phyloP scores from a whole-genome alignment of 345 rosid species.

The Salix caprea region DNA sequence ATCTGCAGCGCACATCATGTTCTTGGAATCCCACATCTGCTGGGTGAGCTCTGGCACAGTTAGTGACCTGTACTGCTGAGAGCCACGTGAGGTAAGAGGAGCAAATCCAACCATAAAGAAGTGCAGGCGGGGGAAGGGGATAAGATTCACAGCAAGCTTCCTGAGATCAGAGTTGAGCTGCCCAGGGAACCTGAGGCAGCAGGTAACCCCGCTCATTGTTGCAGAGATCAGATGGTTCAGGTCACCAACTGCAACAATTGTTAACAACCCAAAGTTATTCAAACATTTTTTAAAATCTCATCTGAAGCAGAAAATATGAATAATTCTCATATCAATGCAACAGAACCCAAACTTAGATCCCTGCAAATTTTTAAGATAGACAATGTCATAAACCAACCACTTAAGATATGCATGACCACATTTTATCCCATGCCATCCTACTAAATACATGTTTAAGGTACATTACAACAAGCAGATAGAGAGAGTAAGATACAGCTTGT shows the following conservation, averaged over 20 bases:
- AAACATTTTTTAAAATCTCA: background rate
- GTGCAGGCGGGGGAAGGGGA: slow-evolving; percentile 19
- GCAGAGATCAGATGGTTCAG: slow-evolving; percentile 26
- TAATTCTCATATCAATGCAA: background rate
- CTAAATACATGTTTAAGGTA: background rate
- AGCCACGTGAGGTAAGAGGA: slow-evolving; percentile 21
- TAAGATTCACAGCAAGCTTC: slow-evolving; percentile 26
- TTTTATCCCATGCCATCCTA: background rate
- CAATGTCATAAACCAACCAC: background rate
- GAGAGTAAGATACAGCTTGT: background rate
- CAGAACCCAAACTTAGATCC: background rate
- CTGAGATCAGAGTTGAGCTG: slow-evolving; percentile 24
- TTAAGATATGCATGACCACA: background rate
- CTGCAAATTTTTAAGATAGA: background rate
- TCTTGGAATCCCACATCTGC: slow-evolving; percentile 26
- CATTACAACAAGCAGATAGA: background rate
- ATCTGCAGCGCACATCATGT: slow-evolving; percentile 26
- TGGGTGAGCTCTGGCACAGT: slow-evolving; percentile 23
- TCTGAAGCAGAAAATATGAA: background rate
- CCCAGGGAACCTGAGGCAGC: slow-evolving; percentile 26
- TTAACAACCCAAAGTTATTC: background rate
- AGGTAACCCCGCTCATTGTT: slow-evolving; percentile 25
- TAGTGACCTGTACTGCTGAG: slow-evolving; percentile 20
- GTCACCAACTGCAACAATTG: slow-evolving; percentile 14
- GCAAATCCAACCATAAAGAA: slow-evolving; percentile 27